Conservation (phyloP, 805 yeast species). For the Zygotorulaspora florentina region DNA sequence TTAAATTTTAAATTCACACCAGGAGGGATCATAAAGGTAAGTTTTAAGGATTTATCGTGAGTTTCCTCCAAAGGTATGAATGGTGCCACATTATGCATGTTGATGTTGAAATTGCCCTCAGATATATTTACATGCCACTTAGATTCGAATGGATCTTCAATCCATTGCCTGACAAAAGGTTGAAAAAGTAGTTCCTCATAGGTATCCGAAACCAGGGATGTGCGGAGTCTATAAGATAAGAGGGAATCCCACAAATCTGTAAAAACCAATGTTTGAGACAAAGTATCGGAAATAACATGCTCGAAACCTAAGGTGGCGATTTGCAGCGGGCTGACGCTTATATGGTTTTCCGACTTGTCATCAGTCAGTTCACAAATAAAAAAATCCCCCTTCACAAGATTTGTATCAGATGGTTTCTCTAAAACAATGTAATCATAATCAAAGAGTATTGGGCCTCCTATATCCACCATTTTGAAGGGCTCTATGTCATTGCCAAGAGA, state of each 20-base stretch:
- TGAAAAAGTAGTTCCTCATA: conserved; percentile 37
- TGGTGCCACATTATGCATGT: conserved; percentile 65
- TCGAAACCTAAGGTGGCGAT: conserved; percentile 13
- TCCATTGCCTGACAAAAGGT: conserved; percentile 67
- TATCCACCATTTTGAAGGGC: conserved; percentile 49
- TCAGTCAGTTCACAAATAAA: conserved; percentile 20
- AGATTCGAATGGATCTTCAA: conserved; percentile 62
- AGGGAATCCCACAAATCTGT: conserved; percentile 31
- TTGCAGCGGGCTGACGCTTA: conserved; percentile 12
- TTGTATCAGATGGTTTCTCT: conserved; percentile 31
- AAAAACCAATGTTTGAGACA: conserved; percentile 21
- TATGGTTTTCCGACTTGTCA: not conserved
- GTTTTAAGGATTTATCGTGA: conserved; percentile 19
- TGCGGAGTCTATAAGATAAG: conserved; percentile 21
- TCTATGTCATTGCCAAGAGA: conserved; percentile 46
- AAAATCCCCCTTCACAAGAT: conserved; percentile 19
- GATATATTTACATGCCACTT: conserved; percentile 68
- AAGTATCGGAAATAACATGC: conserved; percentile 1
- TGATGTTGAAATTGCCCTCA: conserved; percentile 38
- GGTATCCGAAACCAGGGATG: conserved; percentile 7
- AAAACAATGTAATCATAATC: conserved; percentile 50
- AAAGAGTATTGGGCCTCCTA: conserved; percentile 38
- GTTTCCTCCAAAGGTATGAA: conserved; percentile 46
- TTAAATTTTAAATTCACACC: conserved; percentile 12
- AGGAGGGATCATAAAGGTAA: conserved; percentile 26